Conservation (phyloP, 345 rosid genomes). For the Euphorbia lathyris region DNA sequence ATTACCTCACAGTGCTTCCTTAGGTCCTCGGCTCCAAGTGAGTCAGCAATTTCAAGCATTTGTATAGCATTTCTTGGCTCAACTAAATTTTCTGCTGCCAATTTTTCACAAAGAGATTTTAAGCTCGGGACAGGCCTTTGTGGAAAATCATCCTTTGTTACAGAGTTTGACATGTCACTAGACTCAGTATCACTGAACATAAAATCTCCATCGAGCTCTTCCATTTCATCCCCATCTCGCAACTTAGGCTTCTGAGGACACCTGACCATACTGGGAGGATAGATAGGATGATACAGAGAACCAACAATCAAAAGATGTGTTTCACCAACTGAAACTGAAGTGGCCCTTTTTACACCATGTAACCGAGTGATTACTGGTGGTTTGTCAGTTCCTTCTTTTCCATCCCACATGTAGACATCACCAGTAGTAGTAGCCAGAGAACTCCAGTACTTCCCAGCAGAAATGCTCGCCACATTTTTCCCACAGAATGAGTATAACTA, state of each 20-base stretch:
- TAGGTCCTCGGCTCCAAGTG: constrained; percentile 81
- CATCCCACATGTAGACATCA: constrained; percentile 92
- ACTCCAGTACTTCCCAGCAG: constrained; percentile 94
- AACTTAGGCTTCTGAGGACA: constrained; percentile 32
- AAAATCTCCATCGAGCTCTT: constrained; percentile 61
- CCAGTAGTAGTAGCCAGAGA: constrained; percentile 85
- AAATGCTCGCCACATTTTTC: constrained; percentile 60
- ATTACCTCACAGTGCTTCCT: constrained; percentile 90
- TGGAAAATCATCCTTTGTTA: constrained; percentile 30
- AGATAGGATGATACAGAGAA: constrained; percentile 79
- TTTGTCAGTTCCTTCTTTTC: constrained; percentile 55
- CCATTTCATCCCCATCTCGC: constrained; percentile 35
- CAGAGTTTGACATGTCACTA: constrained; percentile 21
- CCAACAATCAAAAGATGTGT: constrained; percentile 81
- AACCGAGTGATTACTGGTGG: constrained; percentile 64
- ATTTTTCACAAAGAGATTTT: constrained; percentile 79
- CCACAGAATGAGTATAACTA: constrained; percentile 64
- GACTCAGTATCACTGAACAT: constrained; percentile 52
- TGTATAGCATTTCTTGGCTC: constrained; percentile 89
- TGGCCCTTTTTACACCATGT: constrained; percentile 77
- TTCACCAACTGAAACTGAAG: constrained; percentile 91
- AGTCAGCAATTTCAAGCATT: constrained; percentile 90
- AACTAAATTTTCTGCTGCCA: constrained; percentile 84
- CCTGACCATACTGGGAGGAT: constrained; percentile 35
- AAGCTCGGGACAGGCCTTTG: constrained; percentile 57